A percentile compares a stretch with the other conserved stretches of the same genome.
Conservation (phyloP, 2,329 filamentous ascomycete genomes). For the Fusarium sulawesiense region DNA sequence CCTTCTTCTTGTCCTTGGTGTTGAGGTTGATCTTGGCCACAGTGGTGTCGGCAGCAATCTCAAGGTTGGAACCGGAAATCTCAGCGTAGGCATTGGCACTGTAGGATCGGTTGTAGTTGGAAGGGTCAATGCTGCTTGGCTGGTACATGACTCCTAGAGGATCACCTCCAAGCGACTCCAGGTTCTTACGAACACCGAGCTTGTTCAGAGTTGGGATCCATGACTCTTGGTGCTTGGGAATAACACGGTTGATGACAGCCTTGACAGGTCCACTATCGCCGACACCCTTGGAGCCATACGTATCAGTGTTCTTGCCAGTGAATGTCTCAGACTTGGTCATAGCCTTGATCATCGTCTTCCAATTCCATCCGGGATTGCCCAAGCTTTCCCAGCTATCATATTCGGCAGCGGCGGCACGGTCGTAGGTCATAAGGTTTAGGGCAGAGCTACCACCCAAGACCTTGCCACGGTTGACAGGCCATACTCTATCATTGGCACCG, state of each 20-base stretch:
- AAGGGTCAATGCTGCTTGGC: constrained; percentile 58
- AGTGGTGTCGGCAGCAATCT: constrained; percentile 35
- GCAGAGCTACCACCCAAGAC: constrained; percentile 48
- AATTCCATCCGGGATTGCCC: constrained; percentile 54
- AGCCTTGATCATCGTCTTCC: constrained; percentile 42
- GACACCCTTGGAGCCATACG: constrained; percentile 36
- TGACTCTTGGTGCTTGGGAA: constrained; percentile 55
- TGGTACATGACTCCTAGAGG: constrained; percentile 61
- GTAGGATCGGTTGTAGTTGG: constrained; percentile 61
- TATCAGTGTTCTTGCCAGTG: constrained; percentile 40
- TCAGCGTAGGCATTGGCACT: constrained; percentile 58
- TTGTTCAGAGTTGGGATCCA: constrained; percentile 58
- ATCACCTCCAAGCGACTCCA: constrained; percentile 59
- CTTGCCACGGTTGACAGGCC: constrained; percentile 41
- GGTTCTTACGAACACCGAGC: constrained; percentile 52
- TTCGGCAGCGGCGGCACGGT: constrained; percentile 43
- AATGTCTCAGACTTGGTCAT: constrained; percentile 36
- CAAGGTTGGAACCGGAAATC: constrained; percentile 55
- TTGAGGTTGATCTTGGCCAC: constrained; percentile 37
- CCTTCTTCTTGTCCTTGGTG: constrained; percentile 33
- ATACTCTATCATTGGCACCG: constrained; percentile 35
- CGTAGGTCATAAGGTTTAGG: constrained; percentile 49
- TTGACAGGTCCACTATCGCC: constrained; percentile 34
- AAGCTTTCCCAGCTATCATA: constrained; percentile 53
- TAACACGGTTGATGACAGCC: constrained; percentile 54